Percentiles rank a stretch among this genome's conserved stretches.
Evolutionary conservation across 1,284 basidiomycete genomes (phyloP).

Genomic region (Ceratobasidium sp.): DNA sequence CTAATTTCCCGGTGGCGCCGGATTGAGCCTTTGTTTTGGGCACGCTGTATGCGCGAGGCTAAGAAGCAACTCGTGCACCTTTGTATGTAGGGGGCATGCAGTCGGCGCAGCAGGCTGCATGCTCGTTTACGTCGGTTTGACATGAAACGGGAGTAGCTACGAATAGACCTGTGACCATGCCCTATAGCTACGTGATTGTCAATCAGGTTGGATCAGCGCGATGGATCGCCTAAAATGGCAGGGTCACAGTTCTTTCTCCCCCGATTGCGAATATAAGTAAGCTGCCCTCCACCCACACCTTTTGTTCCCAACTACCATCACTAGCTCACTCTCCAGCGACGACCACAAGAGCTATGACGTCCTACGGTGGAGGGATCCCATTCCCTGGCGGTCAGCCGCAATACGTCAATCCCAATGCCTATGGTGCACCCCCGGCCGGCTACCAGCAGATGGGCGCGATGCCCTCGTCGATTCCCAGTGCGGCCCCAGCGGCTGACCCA

Average conservation of each 20-base stretch:
- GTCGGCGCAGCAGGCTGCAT: neutral
- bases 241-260: conserved; percentile 30
- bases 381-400: conserved; percentile 21
- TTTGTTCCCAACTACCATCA: conserved; percentile 32
- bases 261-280: conserved; percentile 34
- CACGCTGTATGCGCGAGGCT: conserved; percentile 23
- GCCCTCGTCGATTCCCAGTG: neutral
- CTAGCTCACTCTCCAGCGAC: neutral
- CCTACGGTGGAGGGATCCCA: conserved; percentile 16
- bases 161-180: neutral
- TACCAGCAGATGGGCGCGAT: conserved; percentile 7
- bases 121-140: neutral
- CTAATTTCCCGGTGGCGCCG: conserved; percentile 11
- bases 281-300: conserved; percentile 33
- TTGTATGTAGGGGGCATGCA: conserved; percentile 14
- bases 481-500: conserved; percentile 13
- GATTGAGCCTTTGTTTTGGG: conserved; percentile 4
- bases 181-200: conserved; percentile 7
- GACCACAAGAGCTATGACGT: conserved; percentile 11
- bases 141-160: neutral
- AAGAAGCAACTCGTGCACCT: conserved; percentile 12
- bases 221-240: conserved; percentile 37
- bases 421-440: neutral
- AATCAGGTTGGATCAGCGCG: conserved; percentile 36
- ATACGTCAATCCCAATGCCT: conserved; percentile 10